Evolutionary conservation across 192 early-diverging fungal species (phyloP), one percentile per base, ranked within the genome.

Genomic region (Coemansia furcata): DNA sequence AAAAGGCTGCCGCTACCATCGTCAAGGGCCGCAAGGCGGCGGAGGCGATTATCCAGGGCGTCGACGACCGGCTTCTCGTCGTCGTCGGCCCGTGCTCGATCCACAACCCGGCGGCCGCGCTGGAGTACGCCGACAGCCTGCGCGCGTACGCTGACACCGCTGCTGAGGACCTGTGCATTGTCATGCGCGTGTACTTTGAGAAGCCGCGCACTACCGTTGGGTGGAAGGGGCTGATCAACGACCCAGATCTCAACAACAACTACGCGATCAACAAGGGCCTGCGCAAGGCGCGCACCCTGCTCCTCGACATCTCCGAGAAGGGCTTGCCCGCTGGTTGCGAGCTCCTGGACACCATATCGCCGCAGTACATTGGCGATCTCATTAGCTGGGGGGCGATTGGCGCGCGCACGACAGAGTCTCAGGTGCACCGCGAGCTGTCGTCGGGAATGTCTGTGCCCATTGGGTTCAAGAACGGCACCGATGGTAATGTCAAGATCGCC

Each of bases 141-240:
- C 87, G 63, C 69, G 63, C n/a, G 66, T 85, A 40, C 59, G 87
- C 87, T 2, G 91, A 92, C 43, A 77, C 82, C 55, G 78, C 88
- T 65, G 78, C 87, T 50, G 88, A 87, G 47, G 93, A 96, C 21
- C 75, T 98, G 59, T 76, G 91, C 44, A 91, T 98, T 63, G 85
- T 98, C 60, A 98, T 98, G 96, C 87, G 96, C 36, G 88, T 91
- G 68, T 98, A 98, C 89, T 97, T 98, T 90, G 96, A 98, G 74
- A 98, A 98, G 84, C 96, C 96, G 37, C 85, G 96, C 64, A 97
- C 96, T 6, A 97, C 95, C 8, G 94, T 97, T 49, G 96, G 91
- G 12, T 92, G 90, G 92, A 91, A 91, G 77, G 92, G 92, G 29
- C 78, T 93, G 55, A 93, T 93, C 77, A 93, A 93, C 71, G 91